Conservation (phyloP, 441 rosid genomes). For the Corymbia citriodora region DNA sequence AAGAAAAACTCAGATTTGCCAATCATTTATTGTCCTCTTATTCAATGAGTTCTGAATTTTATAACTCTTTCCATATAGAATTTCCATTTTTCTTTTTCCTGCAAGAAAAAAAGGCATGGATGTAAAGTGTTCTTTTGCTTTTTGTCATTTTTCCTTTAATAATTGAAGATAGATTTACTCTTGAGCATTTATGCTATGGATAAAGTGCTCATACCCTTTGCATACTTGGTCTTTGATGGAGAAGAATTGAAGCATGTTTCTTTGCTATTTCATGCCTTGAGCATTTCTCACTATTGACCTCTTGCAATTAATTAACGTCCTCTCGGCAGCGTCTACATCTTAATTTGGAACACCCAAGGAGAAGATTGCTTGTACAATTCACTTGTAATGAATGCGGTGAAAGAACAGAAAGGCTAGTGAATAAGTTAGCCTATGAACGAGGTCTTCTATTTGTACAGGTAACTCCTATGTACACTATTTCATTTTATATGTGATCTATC, state of each 20-base stretch:
- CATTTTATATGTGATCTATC: background rate
- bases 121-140: background rate
- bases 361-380: slow-evolving; percentile 73
- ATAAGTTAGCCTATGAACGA: slow-evolving; percentile 70
- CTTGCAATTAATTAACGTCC: background rate
- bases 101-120: background rate
- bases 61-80: background rate
- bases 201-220: background rate
- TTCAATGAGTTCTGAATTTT: background rate
- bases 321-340: slow-evolving; percentile 37
- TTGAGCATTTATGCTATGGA: background rate
- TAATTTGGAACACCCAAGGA: slow-evolving; percentile 69
- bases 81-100: background rate
- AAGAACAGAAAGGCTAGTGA: slow-evolving; percentile 75
- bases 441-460: slow-evolving; percentile 90
- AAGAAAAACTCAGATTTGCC: background rate
- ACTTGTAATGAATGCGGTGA: slow-evolving; percentile 77
- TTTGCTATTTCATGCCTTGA: background rate
- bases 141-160: background rate
- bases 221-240: background rate
- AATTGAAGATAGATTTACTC: background rate
- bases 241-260: background rate
- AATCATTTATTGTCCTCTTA: background rate
- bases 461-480: background rate
- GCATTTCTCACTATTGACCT: background rate